phyloP scores from a whole-genome alignment of 192 early-diverging fungal species.

The Glomus cerebriforme region DNA sequence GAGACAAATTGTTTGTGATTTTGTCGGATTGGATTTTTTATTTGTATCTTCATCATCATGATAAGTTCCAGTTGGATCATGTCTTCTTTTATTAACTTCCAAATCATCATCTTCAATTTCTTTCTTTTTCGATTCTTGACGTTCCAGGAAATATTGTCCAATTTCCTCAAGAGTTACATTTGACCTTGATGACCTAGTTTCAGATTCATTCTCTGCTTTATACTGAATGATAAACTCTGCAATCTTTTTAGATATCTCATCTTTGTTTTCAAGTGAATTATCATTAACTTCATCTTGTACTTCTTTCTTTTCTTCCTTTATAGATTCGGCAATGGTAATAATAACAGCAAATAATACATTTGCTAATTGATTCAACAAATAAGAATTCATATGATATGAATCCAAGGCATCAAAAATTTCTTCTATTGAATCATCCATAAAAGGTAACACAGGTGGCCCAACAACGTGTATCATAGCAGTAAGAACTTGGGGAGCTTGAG shows the following conservation, averaged over 20 bases:
- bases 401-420: slow-evolving; percentile 62
- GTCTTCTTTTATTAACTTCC: background rate
- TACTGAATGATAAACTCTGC: slow-evolving; percentile 26
- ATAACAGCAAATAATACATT: slow-evolving; percentile 32
- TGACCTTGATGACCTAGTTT: background rate
- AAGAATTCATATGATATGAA: slow-evolving; percentile 49
- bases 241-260: slow-evolving; percentile 34
- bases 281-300: slow-evolving; percentile 12
- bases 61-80: background rate
- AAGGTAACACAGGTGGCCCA: slow-evolving; percentile 42
- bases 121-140: slow-evolving; percentile 35
- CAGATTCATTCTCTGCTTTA: background rate
- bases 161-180: slow-evolving; percentile 43
- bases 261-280: slow-evolving; percentile 24
- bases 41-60: slow-evolving; percentile 3
- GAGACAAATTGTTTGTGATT: slow-evolving; percentile 45
- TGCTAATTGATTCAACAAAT: slow-evolving; percentile 43
- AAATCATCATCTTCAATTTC: slow-evolving; percentile 16
- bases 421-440: slow-evolving; percentile 54
- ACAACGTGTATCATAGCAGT: slow-evolving; percentile 52
- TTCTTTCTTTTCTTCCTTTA: slow-evolving; percentile 24
- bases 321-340: slow-evolving; percentile 15
- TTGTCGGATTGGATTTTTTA: slow-evolving; percentile 29
- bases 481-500: slow-evolving; percentile 52
- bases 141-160: slow-evolving; percentile 45